phyloP scores from a whole-genome alignment of 1,284 basidiomycete species.

The Pascua sp. region DNA sequence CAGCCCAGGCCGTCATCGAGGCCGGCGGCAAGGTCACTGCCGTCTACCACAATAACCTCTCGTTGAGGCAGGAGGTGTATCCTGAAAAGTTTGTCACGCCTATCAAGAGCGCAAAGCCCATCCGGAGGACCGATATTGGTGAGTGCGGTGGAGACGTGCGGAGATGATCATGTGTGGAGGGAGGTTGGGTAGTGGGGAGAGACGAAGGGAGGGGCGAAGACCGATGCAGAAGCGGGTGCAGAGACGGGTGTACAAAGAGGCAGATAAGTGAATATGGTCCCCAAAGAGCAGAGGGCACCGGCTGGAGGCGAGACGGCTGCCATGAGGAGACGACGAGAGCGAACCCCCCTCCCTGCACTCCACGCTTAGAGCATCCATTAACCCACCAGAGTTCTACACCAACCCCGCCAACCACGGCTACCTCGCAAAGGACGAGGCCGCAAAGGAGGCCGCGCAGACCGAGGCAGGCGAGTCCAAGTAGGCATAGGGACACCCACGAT shows the following conservation, averaged over 20 bases:
- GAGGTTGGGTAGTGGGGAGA: no score
- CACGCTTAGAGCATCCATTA: not conserved
- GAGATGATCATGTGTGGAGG: no score
- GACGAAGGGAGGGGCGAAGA: no score
- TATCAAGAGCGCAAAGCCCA: conserved; percentile 68
- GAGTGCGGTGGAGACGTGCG: conserved; percentile 40
- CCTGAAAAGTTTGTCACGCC: conserved; percentile 55
- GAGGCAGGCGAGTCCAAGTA: conserved; percentile 1
- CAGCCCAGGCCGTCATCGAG: conserved; percentile 77
- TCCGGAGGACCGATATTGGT: conserved; percentile 81
- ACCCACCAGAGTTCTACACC: conserved; percentile 45
- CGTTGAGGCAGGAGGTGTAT: conserved; percentile 74
- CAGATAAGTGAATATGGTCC: not conserved
- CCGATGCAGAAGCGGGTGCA: no score
- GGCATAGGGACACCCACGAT: not conserved
- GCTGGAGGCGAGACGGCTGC: no score
- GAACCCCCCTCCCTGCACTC: no score
- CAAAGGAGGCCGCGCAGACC: not conserved
- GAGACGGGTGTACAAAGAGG: no score
- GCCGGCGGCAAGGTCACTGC: conserved; percentile 81
- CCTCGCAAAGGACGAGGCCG: conserved; percentile 31
- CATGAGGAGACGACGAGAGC: no score
- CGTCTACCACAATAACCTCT: conserved; percentile 86
- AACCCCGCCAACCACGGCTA: conserved; percentile 49
- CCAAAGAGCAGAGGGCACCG: no score